Base-by-base conservation (phyloP, 2,329 filamentous ascomycete species). In the Mycogone perniciosa region DNA sequence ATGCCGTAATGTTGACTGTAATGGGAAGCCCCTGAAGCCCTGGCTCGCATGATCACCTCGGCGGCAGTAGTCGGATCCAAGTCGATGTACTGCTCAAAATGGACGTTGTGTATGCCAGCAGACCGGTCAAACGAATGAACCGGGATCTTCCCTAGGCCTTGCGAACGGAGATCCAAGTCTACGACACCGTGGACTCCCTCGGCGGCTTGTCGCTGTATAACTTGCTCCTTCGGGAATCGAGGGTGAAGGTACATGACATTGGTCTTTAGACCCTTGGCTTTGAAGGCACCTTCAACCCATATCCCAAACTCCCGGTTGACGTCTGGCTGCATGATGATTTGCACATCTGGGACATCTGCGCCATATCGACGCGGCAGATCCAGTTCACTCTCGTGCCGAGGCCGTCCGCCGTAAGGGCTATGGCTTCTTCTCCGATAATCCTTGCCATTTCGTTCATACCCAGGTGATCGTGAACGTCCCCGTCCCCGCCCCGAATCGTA, bases 101-200 rank as follows among this genome's bases (percentile, higher is more conserved):
- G 82, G 53, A 95, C 84, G 57, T 88, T 90, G 59, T 81, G 81
- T 13, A 76, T 74, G n/a, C 88, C 88, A 7, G 76, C 78, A 38
- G 82, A 85, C 29, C 90, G 85, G 67, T 95, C 87, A 62, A 96
- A 96, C 5, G 95, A 81, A 60, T 92, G 88, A 3, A 96, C 72
- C 0, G 87, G 81, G 46, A 97, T 86, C 63, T 85, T 90, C 56
- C 84, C 83, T 2, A 78, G 78, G 33, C 76, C 74, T 61, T 95
- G 86, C 26, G 88, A 81, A 42, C 76, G 74, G 46, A 82, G 75
- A 54, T 87, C 84, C 10, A 97, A 77, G 60, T 89, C 85, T 5
- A 89, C 83, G 10, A 96, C 87, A 7, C 87, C 92, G 46, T 88
- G 79, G 1, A 96, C 92, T 13, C 93, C 92, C 67, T 97, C 91